Evolutionary conservation across 768 basidiomycete genomes (phyloP), one percentile per base, ranked within the genome.

Genomic region (Cytidiella melzeri): DNA sequence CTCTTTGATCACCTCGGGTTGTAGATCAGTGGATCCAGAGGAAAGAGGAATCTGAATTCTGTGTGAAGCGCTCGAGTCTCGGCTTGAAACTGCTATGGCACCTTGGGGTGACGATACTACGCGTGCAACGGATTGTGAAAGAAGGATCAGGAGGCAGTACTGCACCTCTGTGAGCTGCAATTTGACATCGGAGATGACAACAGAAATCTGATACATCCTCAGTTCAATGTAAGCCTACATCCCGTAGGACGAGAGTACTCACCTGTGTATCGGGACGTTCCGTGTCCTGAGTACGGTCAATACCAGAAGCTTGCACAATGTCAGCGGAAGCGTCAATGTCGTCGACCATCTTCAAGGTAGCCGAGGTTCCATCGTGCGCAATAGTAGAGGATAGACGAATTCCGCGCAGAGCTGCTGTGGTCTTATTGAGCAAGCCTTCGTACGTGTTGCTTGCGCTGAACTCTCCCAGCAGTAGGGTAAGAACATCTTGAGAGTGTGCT

Each of bases 381-480:
- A 64, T 41, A 36, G 74, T 78, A 18, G 93, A 94, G 12, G 84
- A 74, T 24, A 98, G 75, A 57, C 88, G 87, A 26, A 98, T 84
- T 13, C 93, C 92, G 36, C 71, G 75, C 34, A 99, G 74, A 55
- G 84, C 83, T 15, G 94, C 94, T 3, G 72, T 69, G 42, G 83
- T 85, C 46, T 73, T 83, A 57, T 79, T 83, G 34, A 69, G 67
- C 41, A 68, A 61, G 20, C 71, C 71, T 37, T 83, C 74, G 56
- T 84, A 90, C 23, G 71, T 68, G 64, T 99, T 99, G 48, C 71
- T 76, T 15, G 93, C 93, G 18, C 73, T 76, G 41, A 98, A 86
- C 67, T 95, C 89, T 37, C 96, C 96, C 0, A 99, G 79, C 45
- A 87, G 78, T 67, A 96, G 76, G 6, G 86, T 75, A 28, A 99